A percentile compares a stretch with the other conserved stretches of the same genome.
Evolutionary conservation across 1,284 basidiomycete genomes (phyloP).

Genomic region (Cryptococcus maquisensis): DNA sequence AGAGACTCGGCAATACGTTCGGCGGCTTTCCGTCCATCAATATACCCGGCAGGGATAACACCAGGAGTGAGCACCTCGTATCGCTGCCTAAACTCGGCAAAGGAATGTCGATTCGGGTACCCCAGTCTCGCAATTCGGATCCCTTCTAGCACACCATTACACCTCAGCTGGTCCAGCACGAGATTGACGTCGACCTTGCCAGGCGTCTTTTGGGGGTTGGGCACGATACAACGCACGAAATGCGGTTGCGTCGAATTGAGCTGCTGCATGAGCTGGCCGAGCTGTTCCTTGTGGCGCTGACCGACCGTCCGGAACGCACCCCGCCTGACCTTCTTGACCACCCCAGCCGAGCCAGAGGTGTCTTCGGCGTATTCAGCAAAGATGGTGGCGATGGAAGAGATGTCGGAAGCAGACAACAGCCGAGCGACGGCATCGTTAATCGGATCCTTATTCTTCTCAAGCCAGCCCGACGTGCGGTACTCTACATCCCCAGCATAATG

Average conservation of each 20-base stretch:
- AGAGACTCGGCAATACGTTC: constrained; percentile 87
- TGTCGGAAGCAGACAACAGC: constrained; percentile 76
- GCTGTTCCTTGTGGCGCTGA: constrained; percentile 94
- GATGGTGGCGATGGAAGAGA: constrained; percentile 74
- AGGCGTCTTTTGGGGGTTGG: constrained; percentile 88
- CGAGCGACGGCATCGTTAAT: constrained; percentile 94
- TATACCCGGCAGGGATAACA: constrained; percentile 86
- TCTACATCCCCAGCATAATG: constrained; percentile 98
- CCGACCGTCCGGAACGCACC: constrained; percentile 95
- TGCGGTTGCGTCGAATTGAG: constrained; percentile 93
- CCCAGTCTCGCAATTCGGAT: constrained; percentile 97
- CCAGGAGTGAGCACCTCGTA: constrained; percentile 95
- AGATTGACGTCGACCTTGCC: constrained; percentile 89
- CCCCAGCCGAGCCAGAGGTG: constrained; percentile 37
- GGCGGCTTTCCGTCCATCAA: constrained; percentile 94
- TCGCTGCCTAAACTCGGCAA: constrained; percentile 94
- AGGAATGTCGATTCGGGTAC: constrained; percentile 94
- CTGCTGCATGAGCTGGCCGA: constrained; percentile 86
- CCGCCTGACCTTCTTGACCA: constrained; percentile 80
- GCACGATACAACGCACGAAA: constrained; percentile 97
- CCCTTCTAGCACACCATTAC: constrained; percentile 98
- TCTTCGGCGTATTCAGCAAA: constrained; percentile 79
- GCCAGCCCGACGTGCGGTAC: constrained; percentile 92
- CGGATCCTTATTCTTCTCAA: constrained; percentile 99
- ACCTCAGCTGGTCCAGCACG: constrained; percentile 92